Base-by-base conservation (phyloP, 2,329 filamentous ascomycete genomes). In the Xylaria sp. region DNA sequence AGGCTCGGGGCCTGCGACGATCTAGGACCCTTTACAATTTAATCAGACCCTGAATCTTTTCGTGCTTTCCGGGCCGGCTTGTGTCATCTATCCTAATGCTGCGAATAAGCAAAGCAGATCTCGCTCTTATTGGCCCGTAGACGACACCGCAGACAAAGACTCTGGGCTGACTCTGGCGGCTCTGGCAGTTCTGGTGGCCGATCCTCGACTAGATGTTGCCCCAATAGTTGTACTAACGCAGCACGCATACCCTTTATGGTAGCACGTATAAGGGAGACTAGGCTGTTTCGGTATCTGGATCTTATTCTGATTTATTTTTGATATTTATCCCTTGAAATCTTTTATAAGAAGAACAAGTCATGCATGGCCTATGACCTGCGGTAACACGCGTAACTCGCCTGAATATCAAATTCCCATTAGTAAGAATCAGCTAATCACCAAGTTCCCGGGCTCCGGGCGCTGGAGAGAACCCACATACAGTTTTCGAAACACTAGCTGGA, bases 31-130 rank as follows among this genome's bases (percentile, higher is more conserved):
- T n/a, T n/a, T n/a, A 39, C 16, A 39, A 39, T n/a, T n/a, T n/a
- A 39, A 39, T 17, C 38, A 18, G 22, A 43, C 19, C 40, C 18
- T 22, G 19, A 24, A 24, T 21, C 41, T 44, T 39, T 45, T 24
- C 50, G 46, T 51, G 44, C 52, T 52, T 50, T 40, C 22, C 34
- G 22, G 38, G 37, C 22, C 34, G 22, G 38, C 19, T 48, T 41
- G 21, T 41, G 22, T 37, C 17, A 17, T 18, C 6, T 11, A 13
- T 29, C n/a, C 55, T 51, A 54, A 62, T 56, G 44, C 39, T 40
- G 53, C 48, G 44, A 47, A 52, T 60, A 58, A 62, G 57, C 50
- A 46, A 53, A 39, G 48, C 42, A 39, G 26, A 26, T 39, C 24
- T 41, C 43, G 22, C 37, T 44, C 34, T 39, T 20, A 62, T 56